Evolutionary conservation across 495 filamentous ascomycete species (phyloP).

Genomic region (Aspergillus conjunctus): DNA sequence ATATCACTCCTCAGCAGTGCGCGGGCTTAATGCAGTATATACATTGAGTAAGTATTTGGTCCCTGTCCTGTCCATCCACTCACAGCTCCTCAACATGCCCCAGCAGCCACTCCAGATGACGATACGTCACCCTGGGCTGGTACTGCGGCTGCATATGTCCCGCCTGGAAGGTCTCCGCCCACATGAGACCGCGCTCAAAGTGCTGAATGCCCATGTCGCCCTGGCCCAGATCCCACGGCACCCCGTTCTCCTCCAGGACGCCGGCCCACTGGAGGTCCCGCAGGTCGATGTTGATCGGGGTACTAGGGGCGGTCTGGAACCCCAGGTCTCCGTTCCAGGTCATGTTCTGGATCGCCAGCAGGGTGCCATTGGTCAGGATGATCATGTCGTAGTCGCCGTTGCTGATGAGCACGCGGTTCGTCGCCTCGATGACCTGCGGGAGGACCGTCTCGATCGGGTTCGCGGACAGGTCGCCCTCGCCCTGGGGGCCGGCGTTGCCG

Average conservation of each 20-base stretch:
- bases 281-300: constrained; percentile 41
- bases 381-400: constrained; percentile 64
- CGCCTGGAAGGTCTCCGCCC: constrained; percentile 57
- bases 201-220: constrained; percentile 66
- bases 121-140: constrained; percentile 63
- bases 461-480: constrained; percentile 42
- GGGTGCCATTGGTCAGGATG: constrained; percentile 62
- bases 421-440: constrained; percentile 62
- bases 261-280: constrained; percentile 37
- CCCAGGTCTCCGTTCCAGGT: constrained; percentile 67
- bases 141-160: constrained; percentile 72
- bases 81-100: constrained; percentile 42
- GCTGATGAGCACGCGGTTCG: constrained; percentile 60
- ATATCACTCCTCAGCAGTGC: no score
- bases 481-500: constrained; percentile 36
- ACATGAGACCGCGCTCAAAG: constrained; percentile 74
- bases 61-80: no score
- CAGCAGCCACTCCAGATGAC: constrained; percentile 70
- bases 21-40: no score
- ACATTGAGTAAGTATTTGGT: no score
- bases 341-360: constrained; percentile 68
- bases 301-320: constrained; percentile 49
- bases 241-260: constrained; percentile 30
- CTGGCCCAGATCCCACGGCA: constrained; percentile 36
- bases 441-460: constrained; percentile 54